Percentiles rank a stretch among this genome's conserved stretches.
Conservation (phyloP, 2,329 filamentous ascomycete genomes). For the Plenodomus lindquistii region DNA sequence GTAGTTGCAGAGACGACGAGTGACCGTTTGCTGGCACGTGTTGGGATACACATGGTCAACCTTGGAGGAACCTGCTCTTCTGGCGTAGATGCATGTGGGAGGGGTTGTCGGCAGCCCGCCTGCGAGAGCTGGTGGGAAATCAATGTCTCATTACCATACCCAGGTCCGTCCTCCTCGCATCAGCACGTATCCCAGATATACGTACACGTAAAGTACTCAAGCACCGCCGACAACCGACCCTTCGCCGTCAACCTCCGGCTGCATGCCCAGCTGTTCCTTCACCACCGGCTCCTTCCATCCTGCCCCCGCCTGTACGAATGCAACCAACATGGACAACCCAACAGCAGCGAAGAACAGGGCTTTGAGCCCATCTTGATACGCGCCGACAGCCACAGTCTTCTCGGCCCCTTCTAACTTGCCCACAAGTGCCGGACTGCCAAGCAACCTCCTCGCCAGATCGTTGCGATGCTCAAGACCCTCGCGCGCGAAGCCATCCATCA, state of each 20-base stretch:
- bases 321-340: constrained; percentile 53
- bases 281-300: constrained; percentile 56
- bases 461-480: constrained; percentile 44
- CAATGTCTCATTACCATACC: no score
- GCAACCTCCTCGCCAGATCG: constrained; percentile 57
- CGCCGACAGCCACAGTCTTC: constrained; percentile 54
- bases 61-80: not conserved
- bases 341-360: constrained; percentile 58
- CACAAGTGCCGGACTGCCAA: constrained; percentile 64
- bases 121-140: no score
- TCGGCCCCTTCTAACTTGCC: constrained; percentile 54
- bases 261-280: constrained; percentile 14
- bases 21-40: not conserved
- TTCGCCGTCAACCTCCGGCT: constrained; percentile 29
- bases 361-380: constrained; percentile 59
- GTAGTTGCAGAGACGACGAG: constrained; percentile 1
- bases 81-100: no score
- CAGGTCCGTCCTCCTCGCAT: not conserved
- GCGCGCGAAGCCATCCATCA: constrained; percentile 62
- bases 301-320: constrained; percentile 60
- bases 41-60: no score
- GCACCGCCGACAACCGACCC: constrained; percentile 22
- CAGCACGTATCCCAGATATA: not conserved
- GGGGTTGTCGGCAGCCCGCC: no score
- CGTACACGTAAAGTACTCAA: constrained; percentile 7